Base-by-base conservation (phyloP, 805 yeast genomes). In the Myxozyma neotropica region DNA sequence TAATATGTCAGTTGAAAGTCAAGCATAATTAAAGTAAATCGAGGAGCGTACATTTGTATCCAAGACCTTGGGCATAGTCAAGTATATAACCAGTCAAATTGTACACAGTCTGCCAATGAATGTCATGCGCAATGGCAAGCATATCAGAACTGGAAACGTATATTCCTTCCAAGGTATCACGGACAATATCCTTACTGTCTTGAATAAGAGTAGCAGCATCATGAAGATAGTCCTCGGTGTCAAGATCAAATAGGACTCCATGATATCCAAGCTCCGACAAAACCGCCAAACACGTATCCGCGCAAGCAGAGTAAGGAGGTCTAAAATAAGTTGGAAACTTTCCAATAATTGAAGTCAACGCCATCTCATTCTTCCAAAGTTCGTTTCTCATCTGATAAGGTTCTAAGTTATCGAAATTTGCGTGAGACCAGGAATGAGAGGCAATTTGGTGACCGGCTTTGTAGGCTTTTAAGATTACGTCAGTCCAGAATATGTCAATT, bases 381-480 rank as follows among this genome's bases (percentile, higher is more conserved):
- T 59, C 63, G 26, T 31, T 24, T 21, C 36, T 43, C 50, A 51
- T 55, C 27, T 45, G 47, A 42, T 43, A 38, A 3, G 57, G 38
- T 8, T 19, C 36, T 2, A 59, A 36, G 3, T n/a, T 15, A 27
- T 44, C 46, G n/a, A 55, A 53, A 33, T 52, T 40, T 1, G 63
- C 44, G 35, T 59, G 63, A 10, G 63, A 51, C 63, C 63, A 59
- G n/a, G 60, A 36, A 27, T 59, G 63, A 26, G 63, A 59, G 13
- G 60, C 63, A 23, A 59, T 55, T 29, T 59, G 63, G 24, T 59
- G 63, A 19, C 63, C 63, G 8, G 35, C 54, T 12, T 15, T 36
- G 36, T 56, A 51, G 15, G 51, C 53, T 29, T 48, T 55, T 17
- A 19, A 3, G 35, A 59, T 50, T 10, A 52, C 54, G 17, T 55